Base-by-base conservation (phyloP, 192 early-diverging fungal species). In the Entomortierella lignicola region DNA sequence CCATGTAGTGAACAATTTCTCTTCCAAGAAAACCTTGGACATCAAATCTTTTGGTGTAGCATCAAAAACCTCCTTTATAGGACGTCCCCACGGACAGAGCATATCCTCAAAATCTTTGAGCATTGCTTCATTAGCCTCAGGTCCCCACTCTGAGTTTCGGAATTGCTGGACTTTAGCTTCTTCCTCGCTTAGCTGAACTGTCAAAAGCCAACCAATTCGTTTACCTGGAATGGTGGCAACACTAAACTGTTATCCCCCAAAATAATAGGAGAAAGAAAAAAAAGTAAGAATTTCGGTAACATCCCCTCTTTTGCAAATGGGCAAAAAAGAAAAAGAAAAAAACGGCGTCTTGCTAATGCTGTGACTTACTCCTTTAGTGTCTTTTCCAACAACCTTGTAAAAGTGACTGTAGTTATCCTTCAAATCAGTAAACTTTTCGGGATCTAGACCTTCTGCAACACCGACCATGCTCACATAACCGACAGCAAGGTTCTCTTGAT, bases 1-100 rank as follows among this genome's bases (percentile, higher is more conserved):
- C 66, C 66, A 60, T 13, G 66, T 69, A 21, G 59, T 26, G 23
- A 69, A 69, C 7, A 69, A 17, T 31, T 69, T 69, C 23, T 69
- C 66, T 31, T 69, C 66, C 27, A 69, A 51, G 21, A 32, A 69
- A 27, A 69, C 66, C 27, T 37, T 59, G 3, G 66, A 69, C 8
- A 69, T 69, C 47, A n/a, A 25, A 13, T 69, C 56, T 31, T 30
- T 58, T 4, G 55, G 55, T 17, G 66, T 69, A 1, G 43, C 43
- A 7, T 31, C 29, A 8, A 69, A 56, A 41, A 69, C 10, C 1
- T 69, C 66, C 8, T 44, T 56, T 18, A 69, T 23, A 7, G 23
- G n/a, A 21, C 66, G 56, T 37, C 66, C 56, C 0, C 12, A 57
- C 1, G 39, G 55, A 7, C n/a, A 48, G 1, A 23, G 66, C 11